Evolutionary conservation across 1,284 basidiomycete species (phyloP), one percentile per base, ranked within the genome.

Genomic region (Apiotrichum veenhuisii): DNA sequence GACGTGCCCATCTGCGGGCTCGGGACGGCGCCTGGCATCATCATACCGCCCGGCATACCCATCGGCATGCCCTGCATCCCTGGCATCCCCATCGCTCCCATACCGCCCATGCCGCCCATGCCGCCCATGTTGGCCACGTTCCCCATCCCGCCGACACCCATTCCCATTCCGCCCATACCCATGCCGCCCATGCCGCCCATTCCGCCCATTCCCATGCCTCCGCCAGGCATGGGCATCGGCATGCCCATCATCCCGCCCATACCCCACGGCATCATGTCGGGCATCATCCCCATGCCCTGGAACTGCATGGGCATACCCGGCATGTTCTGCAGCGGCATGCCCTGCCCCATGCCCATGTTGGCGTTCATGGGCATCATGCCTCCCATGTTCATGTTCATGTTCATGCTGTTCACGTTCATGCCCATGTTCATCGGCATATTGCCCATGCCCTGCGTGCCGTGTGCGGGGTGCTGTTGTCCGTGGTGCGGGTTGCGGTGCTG

Each of bases 141-240:
- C 41, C 41, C 22, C n/a, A n/a, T n/a, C n/a, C n/a, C n/a, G n/a
- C n/a, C n/a, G n/a, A n/a, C n/a, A n/a, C 45, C 45, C 45, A 34
- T 33, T 22, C 14, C 7, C 43, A 45, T 38, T n/a, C n/a, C 30
- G n/a, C 41, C 37, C 55, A 57, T 57, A 7, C 48, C 45, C 51
- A 43, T 51, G 45, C 23, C 46, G 20, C 34, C 20, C 55, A 48
- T 49, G 27, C 10, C 30, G 49, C 18, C 50, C 58, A 46, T 64
- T 57, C 20, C 58, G 57, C 40, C 65, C 68, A 51, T 64, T 63
- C 38, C 67, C 64, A 41, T 49, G 15, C 36, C 36, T 23, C 42
- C 42, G 20, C 17, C 20, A 15, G n/a, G 9, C 42, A 43, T 43
- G 23, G 20, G 20, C 42, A 43, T 43, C 23, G 25, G 5, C 42